Conservation (phyloP, 2,329 filamentous ascomycete genomes). For the Sclerotinia subarctica region DNA sequence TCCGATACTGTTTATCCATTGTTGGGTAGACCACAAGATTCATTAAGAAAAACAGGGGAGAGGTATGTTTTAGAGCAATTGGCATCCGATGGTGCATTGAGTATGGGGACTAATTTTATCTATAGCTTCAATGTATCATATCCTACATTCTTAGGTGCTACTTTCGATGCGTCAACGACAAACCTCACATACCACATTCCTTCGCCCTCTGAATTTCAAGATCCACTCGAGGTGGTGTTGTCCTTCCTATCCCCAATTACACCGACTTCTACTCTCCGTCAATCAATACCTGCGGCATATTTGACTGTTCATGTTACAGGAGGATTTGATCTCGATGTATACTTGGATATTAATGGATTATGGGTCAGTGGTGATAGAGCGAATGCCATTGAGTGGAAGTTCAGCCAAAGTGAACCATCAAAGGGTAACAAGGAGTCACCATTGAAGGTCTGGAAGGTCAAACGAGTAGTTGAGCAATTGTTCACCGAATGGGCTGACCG, state of each 20-base stretch:
- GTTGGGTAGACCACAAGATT: slow-evolving; percentile 64
- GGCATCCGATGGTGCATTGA: neutral
- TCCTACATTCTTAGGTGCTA: slow-evolving; percentile 57
- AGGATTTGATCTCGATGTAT: slow-evolving; percentile 59
- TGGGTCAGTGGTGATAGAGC: slow-evolving; percentile 77
- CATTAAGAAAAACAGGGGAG: slow-evolving; percentile 45
- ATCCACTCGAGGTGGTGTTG: slow-evolving; percentile 53
- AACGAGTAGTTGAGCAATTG: slow-evolving; percentile 59
- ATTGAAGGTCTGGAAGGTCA: slow-evolving; percentile 66
- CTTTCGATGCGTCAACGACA: slow-evolving; percentile 67
- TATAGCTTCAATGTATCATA: slow-evolving; percentile 55
- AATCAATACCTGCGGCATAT: slow-evolving; percentile 66
- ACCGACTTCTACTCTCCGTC: slow-evolving; percentile 36
- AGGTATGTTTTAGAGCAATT: slow-evolving; percentile 25
- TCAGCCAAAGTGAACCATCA: slow-evolving; percentile 47
- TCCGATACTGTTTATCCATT: slow-evolving; percentile 61
- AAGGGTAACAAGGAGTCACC: slow-evolving; percentile 40
- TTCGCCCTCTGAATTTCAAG: slow-evolving; percentile 40
- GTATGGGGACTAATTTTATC: slow-evolving; percentile 7
- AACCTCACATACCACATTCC: slow-evolving; percentile 64
- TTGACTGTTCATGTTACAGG: slow-evolving; percentile 69
- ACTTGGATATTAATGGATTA: slow-evolving; percentile 68
- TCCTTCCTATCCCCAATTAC: slow-evolving; percentile 49
- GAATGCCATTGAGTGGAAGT: slow-evolving; percentile 67
- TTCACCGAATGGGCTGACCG: slow-evolving; percentile 72